phyloP scores from a whole-genome alignment of 2,329 filamentous ascomycete species.

The Pseudocercospora crystallina region DNA sequence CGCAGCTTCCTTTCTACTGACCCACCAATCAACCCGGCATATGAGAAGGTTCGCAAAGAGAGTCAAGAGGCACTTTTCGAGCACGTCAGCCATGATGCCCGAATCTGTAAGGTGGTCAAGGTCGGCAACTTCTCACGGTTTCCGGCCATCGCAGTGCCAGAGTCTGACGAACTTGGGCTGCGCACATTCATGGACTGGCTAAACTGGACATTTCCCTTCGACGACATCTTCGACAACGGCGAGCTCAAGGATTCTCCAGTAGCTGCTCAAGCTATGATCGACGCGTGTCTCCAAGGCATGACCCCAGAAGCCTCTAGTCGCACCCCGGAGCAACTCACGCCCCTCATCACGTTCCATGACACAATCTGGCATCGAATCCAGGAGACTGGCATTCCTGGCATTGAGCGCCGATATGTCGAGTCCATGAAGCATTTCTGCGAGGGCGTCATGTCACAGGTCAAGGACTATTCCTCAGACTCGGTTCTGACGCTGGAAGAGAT shows the following conservation, averaged over 20 bases:
- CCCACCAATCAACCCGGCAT: neutral
- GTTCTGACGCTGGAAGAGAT: neutral
- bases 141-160: constrained; percentile 1
- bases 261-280: too few species aligned
- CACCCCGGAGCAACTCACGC: too few species aligned
- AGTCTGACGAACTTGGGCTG: neutral
- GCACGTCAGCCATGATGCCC: neutral
- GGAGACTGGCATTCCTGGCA: neutral
- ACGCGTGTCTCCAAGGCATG: too few species aligned
- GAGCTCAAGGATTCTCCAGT: neutral
- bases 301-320: too few species aligned
- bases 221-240: constrained; percentile 10
- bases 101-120: neutral
- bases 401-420: neutral
- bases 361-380: neutral
- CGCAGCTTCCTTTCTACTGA: neutral
- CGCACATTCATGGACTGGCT: neutral
- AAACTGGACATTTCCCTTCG: constrained; percentile 8
- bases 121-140: constrained; percentile 1
- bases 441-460: neutral
- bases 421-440: constrained; percentile 1
- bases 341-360: neutral
- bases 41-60: neutral
- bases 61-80: neutral
- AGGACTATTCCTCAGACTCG: neutral